These are phyloP conservation scores for Metschnikowia arizonensis DNA, from an alignment of 805 yeast genomes.

Conservation along the genomic window DNA sequence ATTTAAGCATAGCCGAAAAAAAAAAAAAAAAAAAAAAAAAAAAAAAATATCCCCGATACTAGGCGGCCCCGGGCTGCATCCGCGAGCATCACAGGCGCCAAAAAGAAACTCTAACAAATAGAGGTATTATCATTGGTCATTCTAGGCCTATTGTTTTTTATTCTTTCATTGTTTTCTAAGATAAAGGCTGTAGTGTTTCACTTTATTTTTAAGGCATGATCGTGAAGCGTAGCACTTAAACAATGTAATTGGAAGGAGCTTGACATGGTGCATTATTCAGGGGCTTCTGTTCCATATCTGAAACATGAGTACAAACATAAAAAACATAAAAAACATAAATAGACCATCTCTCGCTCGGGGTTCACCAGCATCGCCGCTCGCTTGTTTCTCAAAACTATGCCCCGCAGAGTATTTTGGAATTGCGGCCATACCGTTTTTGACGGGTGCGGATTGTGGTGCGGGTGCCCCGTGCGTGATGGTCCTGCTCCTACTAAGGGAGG, in stretches of 20 bases:
- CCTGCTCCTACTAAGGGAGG: neutral
- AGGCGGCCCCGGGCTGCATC: neutral
- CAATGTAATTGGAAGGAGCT: neutral
- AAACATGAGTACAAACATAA: neutral
- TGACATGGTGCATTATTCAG: neutral
- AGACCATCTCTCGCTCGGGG: too few relatives aligned
- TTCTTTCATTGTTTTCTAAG: neutral
- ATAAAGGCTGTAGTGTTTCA: too few relatives aligned
- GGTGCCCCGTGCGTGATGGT: neutral
- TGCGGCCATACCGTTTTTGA: neutral
- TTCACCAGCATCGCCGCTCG: too few relatives aligned
- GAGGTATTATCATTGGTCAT: neutral
- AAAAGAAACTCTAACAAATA: neutral
- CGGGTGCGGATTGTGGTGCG: neutral
- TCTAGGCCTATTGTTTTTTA: neutral
- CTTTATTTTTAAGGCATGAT: neutral
- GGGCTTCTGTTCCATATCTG: neutral
- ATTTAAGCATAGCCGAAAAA: constrained; percentile 3
- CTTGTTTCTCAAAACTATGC: neutral
- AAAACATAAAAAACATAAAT: neutral
- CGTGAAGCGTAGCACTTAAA: neutral
- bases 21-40: constrained; percentile 4
- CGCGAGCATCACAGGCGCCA: neutral
- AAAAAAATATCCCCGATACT: constrained; percentile 1
- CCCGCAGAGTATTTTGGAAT: neutral